Conservation (phyloP, 768 basidiomycete genomes). For the Lentinula aciculospora region DNA sequence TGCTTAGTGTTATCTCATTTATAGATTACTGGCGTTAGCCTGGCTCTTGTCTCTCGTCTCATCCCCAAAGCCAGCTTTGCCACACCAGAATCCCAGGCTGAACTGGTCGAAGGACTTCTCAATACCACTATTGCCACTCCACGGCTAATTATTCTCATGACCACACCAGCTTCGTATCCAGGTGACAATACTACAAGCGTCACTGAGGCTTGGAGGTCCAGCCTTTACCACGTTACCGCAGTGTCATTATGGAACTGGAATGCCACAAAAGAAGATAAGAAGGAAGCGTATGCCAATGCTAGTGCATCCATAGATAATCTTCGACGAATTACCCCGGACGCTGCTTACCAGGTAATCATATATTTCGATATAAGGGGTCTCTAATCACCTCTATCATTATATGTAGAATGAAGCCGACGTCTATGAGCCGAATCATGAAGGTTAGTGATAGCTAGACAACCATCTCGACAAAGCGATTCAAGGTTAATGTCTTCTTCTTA, state of each 20-base stretch:
- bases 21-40: constrained; percentile 32
- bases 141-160: constrained; percentile 36
- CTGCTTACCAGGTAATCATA: constrained; percentile 36
- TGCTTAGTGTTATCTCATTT: not conserved
- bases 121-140: constrained; percentile 29
- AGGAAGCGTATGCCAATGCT: constrained; percentile 23
- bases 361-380: not conserved
- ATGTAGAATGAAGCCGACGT: constrained; percentile 24
- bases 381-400: not conserved
- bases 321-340: constrained; percentile 35
- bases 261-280: constrained; percentile 31
- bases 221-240: constrained; percentile 40
- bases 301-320: constrained; percentile 34
- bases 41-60: constrained; percentile 39
- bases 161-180: constrained; percentile 29
- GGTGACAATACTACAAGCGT: constrained; percentile 31
- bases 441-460: too few relatives aligned
- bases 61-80: constrained; percentile 34
- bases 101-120: constrained; percentile 30
- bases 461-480: too few relatives aligned
- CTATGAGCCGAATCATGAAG: constrained; percentile 22
- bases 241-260: constrained; percentile 41
- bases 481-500: too few relatives aligned
- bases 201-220: constrained; percentile 24
- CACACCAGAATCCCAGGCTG: constrained; percentile 20